These are phyloP conservation scores for Amoebophrya sp. DNA, from an alignment of 169 alveolate genomes.

Conservation along the genomic window DNA sequence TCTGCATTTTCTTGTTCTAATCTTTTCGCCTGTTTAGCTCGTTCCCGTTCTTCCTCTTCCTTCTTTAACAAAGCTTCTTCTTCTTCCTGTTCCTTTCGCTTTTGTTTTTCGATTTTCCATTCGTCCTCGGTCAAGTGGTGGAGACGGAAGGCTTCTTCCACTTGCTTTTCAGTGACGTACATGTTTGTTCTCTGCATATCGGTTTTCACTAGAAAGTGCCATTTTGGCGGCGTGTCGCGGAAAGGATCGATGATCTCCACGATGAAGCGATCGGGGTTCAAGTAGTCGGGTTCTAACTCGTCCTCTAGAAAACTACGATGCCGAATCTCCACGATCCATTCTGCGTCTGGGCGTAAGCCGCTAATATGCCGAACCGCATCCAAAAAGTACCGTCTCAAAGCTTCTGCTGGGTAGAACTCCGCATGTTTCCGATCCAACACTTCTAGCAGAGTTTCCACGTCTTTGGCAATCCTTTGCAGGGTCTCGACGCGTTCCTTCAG, in stretches of 20 bases:
- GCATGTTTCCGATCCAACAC: not conserved
- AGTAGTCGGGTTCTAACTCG: not conserved
- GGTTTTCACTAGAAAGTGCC: not conserved
- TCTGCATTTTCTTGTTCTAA: too few relatives aligned
- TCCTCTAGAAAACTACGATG: not conserved
- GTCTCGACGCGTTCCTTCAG: too few relatives aligned
- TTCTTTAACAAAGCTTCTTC: not conserved
- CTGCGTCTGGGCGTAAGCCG: not conserved
- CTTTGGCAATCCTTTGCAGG: too few relatives aligned
- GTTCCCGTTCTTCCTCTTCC: not conserved
- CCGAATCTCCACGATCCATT: too few relatives aligned
- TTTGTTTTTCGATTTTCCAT: too few relatives aligned
- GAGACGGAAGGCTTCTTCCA: too few relatives aligned
- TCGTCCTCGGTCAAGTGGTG: too few relatives aligned
- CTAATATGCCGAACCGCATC: not conserved
- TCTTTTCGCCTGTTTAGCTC: too few relatives aligned
- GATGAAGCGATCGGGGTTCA: not conserved
- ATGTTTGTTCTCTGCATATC: too few relatives aligned
- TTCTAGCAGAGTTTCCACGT: not conserved
- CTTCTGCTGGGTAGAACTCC: not conserved
- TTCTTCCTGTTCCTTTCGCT: too few relatives aligned
- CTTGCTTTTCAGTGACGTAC: too few relatives aligned
- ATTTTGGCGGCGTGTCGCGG: not conserved
- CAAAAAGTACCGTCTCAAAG: not conserved
- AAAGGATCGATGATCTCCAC: not conserved